phyloP scores from a whole-genome alignment of 306 rosid species.

The Sophora flavescens region DNA sequence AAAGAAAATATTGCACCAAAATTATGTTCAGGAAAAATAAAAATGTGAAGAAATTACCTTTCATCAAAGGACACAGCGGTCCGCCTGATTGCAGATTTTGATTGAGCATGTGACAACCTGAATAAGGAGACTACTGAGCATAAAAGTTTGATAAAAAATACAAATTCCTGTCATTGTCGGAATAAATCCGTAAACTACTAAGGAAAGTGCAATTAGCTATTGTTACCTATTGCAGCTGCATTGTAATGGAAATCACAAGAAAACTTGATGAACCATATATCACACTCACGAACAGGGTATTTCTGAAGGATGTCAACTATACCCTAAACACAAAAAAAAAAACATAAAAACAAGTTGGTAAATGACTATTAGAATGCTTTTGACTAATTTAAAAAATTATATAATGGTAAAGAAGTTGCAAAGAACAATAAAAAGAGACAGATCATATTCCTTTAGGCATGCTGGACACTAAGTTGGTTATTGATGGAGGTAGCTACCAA shows the following conservation, averaged over 20 bases:
- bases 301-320: slow-evolving; percentile 89
- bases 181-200: not conserved
- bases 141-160: slow-evolving; percentile 23
- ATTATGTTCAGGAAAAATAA: not conserved
- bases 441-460: too few species aligned
- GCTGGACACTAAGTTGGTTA: too few species aligned
- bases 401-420: too few species aligned
- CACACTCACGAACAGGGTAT: slow-evolving; percentile 95
- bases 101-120: slow-evolving; percentile 87
- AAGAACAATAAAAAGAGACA: too few species aligned
- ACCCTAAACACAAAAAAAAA: slow-evolving; percentile 63
- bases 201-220: slow-evolving; percentile 12
- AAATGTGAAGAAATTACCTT: slow-evolving; percentile 62
- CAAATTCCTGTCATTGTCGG: not conserved
- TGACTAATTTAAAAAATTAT: too few species aligned
- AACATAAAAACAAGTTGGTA: not conserved
- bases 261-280: slow-evolving; percentile 98
- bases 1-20: too few species aligned
- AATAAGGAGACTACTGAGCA: slow-evolving; percentile 21
- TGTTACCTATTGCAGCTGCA: slow-evolving; percentile 83
- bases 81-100: slow-evolving; percentile 88
- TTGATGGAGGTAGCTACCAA: too few species aligned
- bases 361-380: too few species aligned
- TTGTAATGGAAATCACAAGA: slow-evolving; percentile 89
- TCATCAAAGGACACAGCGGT: slow-evolving; percentile 93